Conservation (phyloP, 148 eudicot species). For the Spergularia marina region DNA sequence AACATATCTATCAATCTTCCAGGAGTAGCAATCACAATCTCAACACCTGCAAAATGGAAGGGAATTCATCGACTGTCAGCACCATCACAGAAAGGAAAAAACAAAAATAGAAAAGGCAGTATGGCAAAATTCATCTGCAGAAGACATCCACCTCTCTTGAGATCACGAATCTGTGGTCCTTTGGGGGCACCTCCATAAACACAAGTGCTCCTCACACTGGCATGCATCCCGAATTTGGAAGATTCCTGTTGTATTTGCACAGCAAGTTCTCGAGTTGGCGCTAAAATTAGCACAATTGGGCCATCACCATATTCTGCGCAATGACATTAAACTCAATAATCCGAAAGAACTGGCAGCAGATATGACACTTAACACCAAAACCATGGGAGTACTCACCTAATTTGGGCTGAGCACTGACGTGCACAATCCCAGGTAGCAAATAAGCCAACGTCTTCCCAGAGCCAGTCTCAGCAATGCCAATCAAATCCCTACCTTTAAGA, state of each 20-base stretch:
- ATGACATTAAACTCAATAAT: constrained; percentile 7
- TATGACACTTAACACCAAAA: background rate
- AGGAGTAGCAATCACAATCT: constrained; percentile 94
- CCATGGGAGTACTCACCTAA: constrained; percentile 46
- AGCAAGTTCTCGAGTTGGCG: constrained; percentile 98
- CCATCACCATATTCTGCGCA: constrained; percentile 82
- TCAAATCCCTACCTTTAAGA: constrained; percentile 86
- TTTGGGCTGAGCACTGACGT: constrained; percentile 85
- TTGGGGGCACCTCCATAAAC: constrained; percentile 98
- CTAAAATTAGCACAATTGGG: constrained; percentile 79
- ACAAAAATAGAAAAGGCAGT: background rate
- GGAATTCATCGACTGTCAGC: background rate
- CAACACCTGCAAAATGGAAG: constrained; percentile 63
- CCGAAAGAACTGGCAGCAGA: background rate
- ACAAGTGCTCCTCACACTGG: constrained; percentile 76
- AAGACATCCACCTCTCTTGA: constrained; percentile 57
- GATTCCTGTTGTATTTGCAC: constrained; percentile 97
- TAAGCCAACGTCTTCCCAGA: constrained; percentile 97
- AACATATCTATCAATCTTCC: constrained; percentile 94
- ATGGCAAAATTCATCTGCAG: constrained; percentile 1
- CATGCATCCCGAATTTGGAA: constrained; percentile 60
- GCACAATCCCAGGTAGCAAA: constrained; percentile 86
- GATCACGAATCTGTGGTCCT: constrained; percentile 98
- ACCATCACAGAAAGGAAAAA: background rate
- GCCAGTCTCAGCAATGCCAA: constrained; percentile 99